Evolutionary conservation across 768 basidiomycete species (phyloP), one percentile per base, ranked within the genome.

Genomic region (Cantharellus anzutake): DNA sequence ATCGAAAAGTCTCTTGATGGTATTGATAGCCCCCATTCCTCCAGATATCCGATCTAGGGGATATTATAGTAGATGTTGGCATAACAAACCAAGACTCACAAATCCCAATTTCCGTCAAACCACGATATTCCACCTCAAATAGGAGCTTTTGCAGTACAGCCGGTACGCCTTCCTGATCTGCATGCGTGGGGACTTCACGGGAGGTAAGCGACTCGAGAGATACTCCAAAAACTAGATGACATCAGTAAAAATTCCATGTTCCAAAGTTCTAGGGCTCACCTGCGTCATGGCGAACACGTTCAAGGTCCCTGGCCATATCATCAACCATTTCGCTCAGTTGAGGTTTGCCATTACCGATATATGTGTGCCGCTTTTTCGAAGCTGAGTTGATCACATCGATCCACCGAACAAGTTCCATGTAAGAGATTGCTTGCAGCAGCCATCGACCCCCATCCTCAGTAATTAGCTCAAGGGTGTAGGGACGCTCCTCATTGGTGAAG

Each of bases 381-480:
- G 86, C 79, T 42, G 79, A 76, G 42, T 76, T 77, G 63, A 92
- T 81, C 35, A 80, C 82, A 16, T 83, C 80, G 58, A 88, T 75
- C 89, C 89, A 92, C 64, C 76, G 80, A 59, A 68, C 72, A 80
- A 87, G 82, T 64, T 89, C 87, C 42, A 75, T 74, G 67, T 77
- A 80, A 64, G 77, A 80, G 41, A 78, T 69, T 0, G 86, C 82
- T 68, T 92, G 89, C 14, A 91, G 70, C 41, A 89, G 69, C 65
- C 87, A 88, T 65, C 83, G 83, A 0, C 86, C 87, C 4, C 89
- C 89, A 66, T 91, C 88, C 67, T 91, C 89, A 0, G 87, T 86
- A 65, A 86, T 81, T 51, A 92, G 74, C 66, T 84, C 80, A 74
- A 91, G 86, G 56, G 80, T 81, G 68, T 81, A 91, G 53, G 88